These are phyloP conservation scores for Claviceps sp. DNA, from an alignment of 2,329 filamentous ascomycete genomes.

Conservation along the genomic window DNA sequence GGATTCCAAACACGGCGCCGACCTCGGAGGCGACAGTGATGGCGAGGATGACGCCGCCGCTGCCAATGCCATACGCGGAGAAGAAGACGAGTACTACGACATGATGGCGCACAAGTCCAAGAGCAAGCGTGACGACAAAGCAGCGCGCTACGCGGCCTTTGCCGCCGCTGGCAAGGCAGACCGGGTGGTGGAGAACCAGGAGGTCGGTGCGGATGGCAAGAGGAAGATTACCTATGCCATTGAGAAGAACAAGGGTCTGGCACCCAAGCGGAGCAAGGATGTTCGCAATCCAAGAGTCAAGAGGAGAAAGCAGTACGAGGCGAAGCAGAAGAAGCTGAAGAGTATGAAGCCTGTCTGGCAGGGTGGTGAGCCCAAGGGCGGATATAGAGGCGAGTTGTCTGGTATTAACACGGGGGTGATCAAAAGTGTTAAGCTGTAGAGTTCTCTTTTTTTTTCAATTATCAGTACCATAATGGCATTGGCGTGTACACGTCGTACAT, in stretches of 20 bases:
- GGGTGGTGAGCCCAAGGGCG: slow-evolving; percentile 68
- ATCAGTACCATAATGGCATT: background rate
- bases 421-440: slow-evolving; percentile 80
- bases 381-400: slow-evolving; percentile 82
- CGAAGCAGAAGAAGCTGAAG: slow-evolving; percentile 93
- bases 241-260: slow-evolving; percentile 93
- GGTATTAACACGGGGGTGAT: slow-evolving; percentile 92
- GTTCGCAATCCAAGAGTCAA: slow-evolving; percentile 91
- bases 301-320: slow-evolving; percentile 92
- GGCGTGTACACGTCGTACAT: background rate
- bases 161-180: slow-evolving; percentile 50
- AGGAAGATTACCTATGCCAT: slow-evolving; percentile 88
- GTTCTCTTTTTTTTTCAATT: background rate
- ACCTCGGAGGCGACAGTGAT: slow-evolving; percentile 54
- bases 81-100: slow-evolving; percentile 76
- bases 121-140: slow-evolving; percentile 63
- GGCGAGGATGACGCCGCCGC: slow-evolving; percentile 47
- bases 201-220: slow-evolving; percentile 72
- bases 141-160: slow-evolving; percentile 39
- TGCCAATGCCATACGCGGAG: slow-evolving; percentile 37
- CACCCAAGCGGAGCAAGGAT: slow-evolving; percentile 84
- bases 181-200: slow-evolving; percentile 50
- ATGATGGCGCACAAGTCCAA: slow-evolving; percentile 60
- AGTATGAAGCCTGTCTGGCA: slow-evolving; percentile 79
- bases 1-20: slow-evolving; percentile 46